Base-by-base conservation (phyloP, 495 filamentous ascomycete genomes). In the Cairneyella variabilis region DNA sequence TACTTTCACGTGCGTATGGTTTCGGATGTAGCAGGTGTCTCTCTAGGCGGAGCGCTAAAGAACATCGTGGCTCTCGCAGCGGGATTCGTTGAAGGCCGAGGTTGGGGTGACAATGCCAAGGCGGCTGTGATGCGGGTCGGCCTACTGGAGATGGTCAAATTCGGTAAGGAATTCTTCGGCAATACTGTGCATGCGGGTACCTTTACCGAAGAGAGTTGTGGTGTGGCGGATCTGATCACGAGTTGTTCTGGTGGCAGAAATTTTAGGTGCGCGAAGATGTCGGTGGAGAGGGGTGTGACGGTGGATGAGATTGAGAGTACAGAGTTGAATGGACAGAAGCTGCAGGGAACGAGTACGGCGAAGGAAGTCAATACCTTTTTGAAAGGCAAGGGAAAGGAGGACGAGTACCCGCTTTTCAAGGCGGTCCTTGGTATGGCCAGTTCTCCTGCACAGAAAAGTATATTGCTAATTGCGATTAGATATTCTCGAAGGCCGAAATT, bases 91-190 rank as follows among this genome's bases (percentile, higher is more conserved):
- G 89, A 92, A 47, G 95, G 95, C 16, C 80, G 92, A 57, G 91
- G 91, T 53, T 99, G 95, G 95, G 95, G 92, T 58, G 90, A 96
- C 72, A 98, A 96, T 63, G 91, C 92, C 43, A 97, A 97, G 72
- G 90, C 93, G 36, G 93, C 93, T 18, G 84, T 98, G 42, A 97
- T 97, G 91, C 87, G 93, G 10, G 85, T 96, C 23, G 93, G 93
- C 8, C 78, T 98, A 48, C 75, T 95, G 46, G 93, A 98, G 73
- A 95, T 93, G 83, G 89, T 96, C 51, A 85, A 88, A 56, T 99
- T 99, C 60, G 91, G 91, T 32, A 86, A 89, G 68, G 80, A 83
- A 62, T 99, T 96, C 78, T 99, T 97, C 67, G 79, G 80, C 10
- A 80, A 89, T 48, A 85, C 85, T 1, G 85, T 93, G 40, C 74